Evolutionary conservation across 352 stramenopile genomes (phyloP), one percentile per base, ranked within the genome.

Genomic region (Globisporangium polare): DNA sequence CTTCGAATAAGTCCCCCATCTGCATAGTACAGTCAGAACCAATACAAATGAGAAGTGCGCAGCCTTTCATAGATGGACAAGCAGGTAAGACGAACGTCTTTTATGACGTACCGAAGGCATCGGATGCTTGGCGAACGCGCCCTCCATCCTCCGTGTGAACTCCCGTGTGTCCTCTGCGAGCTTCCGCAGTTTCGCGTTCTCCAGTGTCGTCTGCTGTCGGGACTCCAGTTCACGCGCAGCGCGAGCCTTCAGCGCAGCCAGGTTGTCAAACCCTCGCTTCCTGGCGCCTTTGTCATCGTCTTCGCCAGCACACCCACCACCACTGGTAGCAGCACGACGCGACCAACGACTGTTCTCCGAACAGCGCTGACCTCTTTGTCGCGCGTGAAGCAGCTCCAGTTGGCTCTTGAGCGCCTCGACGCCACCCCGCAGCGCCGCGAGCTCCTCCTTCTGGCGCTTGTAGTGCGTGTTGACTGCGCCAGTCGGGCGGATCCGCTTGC

Each of bases 371-470:
- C 18, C 17, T 37, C 24, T 20, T 10, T 35, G 49, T 35, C 69
- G 26, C 54, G 12, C 37, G 10, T 74, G 64, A 15, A 81, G 47
- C n/a, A 71, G 53, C 46, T 65, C 54, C 31, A 73, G 45, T 6
- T 52, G 68, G 13, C 60, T 72, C 45, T 78, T 54, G 29, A 81
- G 45, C n/a, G 73, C 58, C 17, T 73, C 54, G 15, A 72, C 37
- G 15, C 69, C 56, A 2, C 47, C 55, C 53, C 66, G 52, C 33
- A 81, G 53, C 18, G 54, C 29, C 17, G 66, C 57, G 5, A 77
- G 56, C 49, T 81, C 71, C 5, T 78, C 58, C 46, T 73, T 77
- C 60, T 71, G 73, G 7, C 68, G 73, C 52, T 73, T 63, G 57
- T 68, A 72, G 3, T 63, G 71, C 22, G 60, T 41, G 57, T 73